Conservation (phyloP, 176 grass and related monocot species). For the Stipa capillata region DNA sequence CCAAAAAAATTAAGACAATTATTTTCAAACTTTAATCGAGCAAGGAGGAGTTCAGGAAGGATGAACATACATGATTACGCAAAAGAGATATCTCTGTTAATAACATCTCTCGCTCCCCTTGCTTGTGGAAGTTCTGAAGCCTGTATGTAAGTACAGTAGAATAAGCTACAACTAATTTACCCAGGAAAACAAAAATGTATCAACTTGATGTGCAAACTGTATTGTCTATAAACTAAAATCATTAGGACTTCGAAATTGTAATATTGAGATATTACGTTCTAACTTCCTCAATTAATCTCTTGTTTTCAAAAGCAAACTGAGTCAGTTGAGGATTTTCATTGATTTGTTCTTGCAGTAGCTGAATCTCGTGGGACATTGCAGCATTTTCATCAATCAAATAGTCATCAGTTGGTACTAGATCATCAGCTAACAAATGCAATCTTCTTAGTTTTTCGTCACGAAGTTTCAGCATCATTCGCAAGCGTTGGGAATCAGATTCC, state of each 20-base stretch:
- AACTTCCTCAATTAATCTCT: constrained; percentile 71
- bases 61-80: constrained; percentile 56
- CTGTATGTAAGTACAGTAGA: constrained; percentile 30
- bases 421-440: constrained; percentile 44
- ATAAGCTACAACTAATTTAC: constrained; percentile 21
- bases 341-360: constrained; percentile 50
- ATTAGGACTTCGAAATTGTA: background rate
- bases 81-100: constrained; percentile 67
- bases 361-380: constrained; percentile 48
- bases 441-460: constrained; percentile 48
- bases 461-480: constrained; percentile 37
- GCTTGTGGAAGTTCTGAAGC: constrained; percentile 52
- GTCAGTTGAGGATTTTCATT: constrained; percentile 59
- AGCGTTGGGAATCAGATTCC: constrained; percentile 56
- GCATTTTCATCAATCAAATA: constrained; percentile 65
- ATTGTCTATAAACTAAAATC: background rate
- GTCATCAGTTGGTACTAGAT: constrained; percentile 39
- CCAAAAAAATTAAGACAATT: background rate
- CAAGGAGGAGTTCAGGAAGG: constrained; percentile 9
- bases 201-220: constrained; percentile 11
- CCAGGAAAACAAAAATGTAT: constrained; percentile 8
- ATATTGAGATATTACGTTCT: constrained; percentile 43
- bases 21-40: background rate
- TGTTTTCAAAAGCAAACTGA: constrained; percentile 87
- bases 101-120: constrained; percentile 64